A percentile compares a stretch with the other conserved stretches of the same genome.
These are phyloP conservation scores for Zoysia japonica DNA, from an alignment of 176 grass and related monocot species.

Conservation along the genomic window DNA sequence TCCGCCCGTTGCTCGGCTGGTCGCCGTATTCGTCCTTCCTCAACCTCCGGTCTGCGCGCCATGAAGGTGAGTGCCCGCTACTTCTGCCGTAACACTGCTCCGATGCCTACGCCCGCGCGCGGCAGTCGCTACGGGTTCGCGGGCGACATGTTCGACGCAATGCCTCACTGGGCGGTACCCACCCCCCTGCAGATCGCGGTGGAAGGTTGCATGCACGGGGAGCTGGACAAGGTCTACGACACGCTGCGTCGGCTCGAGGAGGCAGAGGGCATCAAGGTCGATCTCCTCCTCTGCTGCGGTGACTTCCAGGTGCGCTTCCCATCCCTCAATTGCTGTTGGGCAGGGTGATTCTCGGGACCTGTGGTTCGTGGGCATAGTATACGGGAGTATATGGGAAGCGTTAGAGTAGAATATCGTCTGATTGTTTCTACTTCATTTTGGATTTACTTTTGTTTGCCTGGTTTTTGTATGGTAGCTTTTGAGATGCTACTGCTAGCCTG, in stretches of 20 bases:
- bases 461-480: neutral
- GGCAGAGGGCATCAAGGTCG: constrained; percentile 72
- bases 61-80: constrained; percentile 41
- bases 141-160: constrained; percentile 47
- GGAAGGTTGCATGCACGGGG: constrained; percentile 90
- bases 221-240: constrained; percentile 78
- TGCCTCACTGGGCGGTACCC: constrained; percentile 9
- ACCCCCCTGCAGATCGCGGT: constrained; percentile 60
- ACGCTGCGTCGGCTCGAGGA: constrained; percentile 62
- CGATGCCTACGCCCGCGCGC: neutral
- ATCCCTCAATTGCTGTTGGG: neutral
- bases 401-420: neutral
- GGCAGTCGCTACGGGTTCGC: neutral
- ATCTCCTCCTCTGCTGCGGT: constrained; percentile 85
- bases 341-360: neutral
- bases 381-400: neutral
- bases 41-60: neutral
- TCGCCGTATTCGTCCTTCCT: neutral
- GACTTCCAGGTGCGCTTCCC: constrained; percentile 77
- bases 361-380: neutral
- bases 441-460: neutral
- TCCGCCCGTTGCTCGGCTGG: neutral
- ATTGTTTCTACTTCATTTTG: neutral
- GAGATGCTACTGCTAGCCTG: constrained; percentile 1
- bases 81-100: neutral